Evolutionary conservation across 2,329 filamentous ascomycete genomes (phyloP).

Genomic region (Xylariaceae sp.): DNA sequence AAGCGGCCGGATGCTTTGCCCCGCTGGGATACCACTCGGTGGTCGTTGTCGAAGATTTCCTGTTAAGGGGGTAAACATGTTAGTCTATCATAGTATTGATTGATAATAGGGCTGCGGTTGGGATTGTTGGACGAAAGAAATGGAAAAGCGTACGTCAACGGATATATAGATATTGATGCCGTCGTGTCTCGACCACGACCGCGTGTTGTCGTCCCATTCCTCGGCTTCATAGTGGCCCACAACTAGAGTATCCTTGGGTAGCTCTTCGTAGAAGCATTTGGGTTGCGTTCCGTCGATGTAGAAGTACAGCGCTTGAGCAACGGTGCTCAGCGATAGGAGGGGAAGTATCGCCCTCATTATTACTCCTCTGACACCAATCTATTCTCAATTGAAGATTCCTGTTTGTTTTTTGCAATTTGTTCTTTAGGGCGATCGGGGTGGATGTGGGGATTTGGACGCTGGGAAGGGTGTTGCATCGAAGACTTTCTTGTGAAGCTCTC

Average conservation of each 20-base stretch:
- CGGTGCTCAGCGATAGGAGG: slow-evolving; percentile 68
- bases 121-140: neutral
- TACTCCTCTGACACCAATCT: slow-evolving; percentile 11
- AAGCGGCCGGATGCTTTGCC: slow-evolving; percentile 81
- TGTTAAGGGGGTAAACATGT: slow-evolving; percentile 39
- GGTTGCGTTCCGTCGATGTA: slow-evolving; percentile 85
- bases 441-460: neutral
- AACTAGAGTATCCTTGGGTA: slow-evolving; percentile 95
- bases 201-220: slow-evolving; percentile 76
- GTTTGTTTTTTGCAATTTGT: slow-evolving; percentile 1
- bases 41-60: slow-evolving; percentile 97
- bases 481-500: slow-evolving; percentile 25
- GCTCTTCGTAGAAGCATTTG: slow-evolving; percentile 98
- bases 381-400: slow-evolving; percentile 25
- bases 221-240: slow-evolving; percentile 91
- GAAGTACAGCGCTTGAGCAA: slow-evolving; percentile 88
- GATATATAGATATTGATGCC: slow-evolving; percentile 87
- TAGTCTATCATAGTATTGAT: neutral
- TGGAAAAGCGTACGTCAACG: slow-evolving; percentile 70
- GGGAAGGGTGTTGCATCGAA: slow-evolving; percentile 10
- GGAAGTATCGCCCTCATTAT: slow-evolving; percentile 68
- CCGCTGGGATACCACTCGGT: slow-evolving; percentile 90
- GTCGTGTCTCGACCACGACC: slow-evolving; percentile 74
- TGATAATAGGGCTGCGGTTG: too few species aligned
- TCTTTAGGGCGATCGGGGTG: slow-evolving; percentile 6